Evolutionary conservation across 202 grass and related monocot species (phyloP), one percentile per base, ranked within the genome.

Genomic region (Alloteropsis angusta): DNA sequence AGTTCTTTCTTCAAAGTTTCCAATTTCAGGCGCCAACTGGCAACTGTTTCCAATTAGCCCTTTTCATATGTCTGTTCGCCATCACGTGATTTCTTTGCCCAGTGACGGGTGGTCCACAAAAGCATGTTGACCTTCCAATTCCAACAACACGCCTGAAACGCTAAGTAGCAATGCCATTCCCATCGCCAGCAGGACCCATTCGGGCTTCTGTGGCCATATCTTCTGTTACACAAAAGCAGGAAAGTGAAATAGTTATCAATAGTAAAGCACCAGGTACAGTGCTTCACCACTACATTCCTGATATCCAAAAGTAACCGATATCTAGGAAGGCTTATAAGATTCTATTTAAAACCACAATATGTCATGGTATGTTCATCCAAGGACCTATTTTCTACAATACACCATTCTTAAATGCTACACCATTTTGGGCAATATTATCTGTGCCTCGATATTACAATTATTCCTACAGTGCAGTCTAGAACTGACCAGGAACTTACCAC

Each of bases 401-500:
- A 68, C 12, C 37, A 42, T 65, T 41, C 19, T 5, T 9, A 22
- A 65, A 22, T 41, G 43, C 42, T 30, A 84, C 15, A 64, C 15
- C 9, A 48, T 19, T 35, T 1, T 14, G 22, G 35, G 21, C 41
- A 53, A 37, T 54, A 68, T 52, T 61, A 18, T 13, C 35, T 79
- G 16, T 15, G 49, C 53, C 25, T 68, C 1, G 18, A 39, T 54
- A 25, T 53, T 74, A 25, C 9, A 37, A 53, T 8, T 81, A 45
- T 23, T 71, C 43, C 47, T 42, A 66, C 22, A 58, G 57, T 83
- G 59, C 32, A 67, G 8, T 60, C 56, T 67, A 57, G 6, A 81
- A 49, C 6, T 2, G 1, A 2, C 9, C n/a, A 71, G 60, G 38
- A 81, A 77, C 82, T 90, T 96, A 99, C 92, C 90, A 69, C 87